Evolutionary conservation across 1,284 basidiomycete species (phyloP), one percentile per base, ranked within the genome.

Genomic region (Rhodotorula mucilaginosa): DNA sequence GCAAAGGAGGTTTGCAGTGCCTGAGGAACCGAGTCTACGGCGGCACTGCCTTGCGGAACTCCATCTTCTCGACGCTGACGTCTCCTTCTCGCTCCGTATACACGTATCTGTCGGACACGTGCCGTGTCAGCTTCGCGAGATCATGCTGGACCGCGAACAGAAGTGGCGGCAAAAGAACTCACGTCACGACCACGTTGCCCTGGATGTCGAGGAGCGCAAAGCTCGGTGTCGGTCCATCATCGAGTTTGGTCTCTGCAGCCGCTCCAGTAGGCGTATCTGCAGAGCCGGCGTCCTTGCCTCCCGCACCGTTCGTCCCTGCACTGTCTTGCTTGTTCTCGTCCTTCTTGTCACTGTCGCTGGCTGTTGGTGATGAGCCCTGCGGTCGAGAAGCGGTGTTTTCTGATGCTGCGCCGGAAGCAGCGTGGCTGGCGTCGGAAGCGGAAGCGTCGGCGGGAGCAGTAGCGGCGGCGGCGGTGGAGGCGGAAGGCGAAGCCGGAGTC

Each of bases 141-240:
- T 16, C 12, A 44, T 10, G 48, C 19, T 57, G 46, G 15, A 16
- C 3, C 15, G 29, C 5, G 31, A 12, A n/a, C 12, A 52, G 2
- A 6, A 26, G 46, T 16, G 52, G 61, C 10, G 65, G 39, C 26
- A 18, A 10, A 6, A 44, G 2, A 3, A 67, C 71, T 47, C 44
- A 70, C 13, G 93, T 97, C 48, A 96, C 93, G 46, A 97, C 90
- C 5, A 95, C 92, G 2, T 92, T 88, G 4, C 94, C 94, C 82
- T 97, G 94, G 61, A 97, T 89, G 79, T 97, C 94, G 88, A 97
- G 91, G 49, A 97, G 83, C 0, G 94, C 93, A 79, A 97, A 97
- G 10, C 91, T 93, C 3, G 90, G 90, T 0, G 86, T 89, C 8
- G 87, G 86, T 31, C 88, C 59, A 5, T 51, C 59, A 44, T 58